Evolutionary conservation across 495 filamentous ascomycete species (phyloP).

Genomic region (Paragyromitra xinjiangensis): DNA sequence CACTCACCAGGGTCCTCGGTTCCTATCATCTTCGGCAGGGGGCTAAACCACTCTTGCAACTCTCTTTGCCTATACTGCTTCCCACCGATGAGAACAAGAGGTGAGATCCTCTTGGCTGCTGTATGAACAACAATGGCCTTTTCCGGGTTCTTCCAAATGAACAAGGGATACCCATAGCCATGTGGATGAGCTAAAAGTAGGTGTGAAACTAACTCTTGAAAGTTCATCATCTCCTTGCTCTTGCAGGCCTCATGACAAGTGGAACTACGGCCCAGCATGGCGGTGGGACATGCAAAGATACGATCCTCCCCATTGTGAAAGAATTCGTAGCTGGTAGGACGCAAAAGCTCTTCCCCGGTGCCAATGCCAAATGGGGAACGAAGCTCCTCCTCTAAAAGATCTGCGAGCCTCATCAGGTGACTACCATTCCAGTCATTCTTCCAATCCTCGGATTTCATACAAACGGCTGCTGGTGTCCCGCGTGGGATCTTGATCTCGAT

Average conservation of each 20-base stretch:
- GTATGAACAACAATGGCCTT: constrained; percentile 17
- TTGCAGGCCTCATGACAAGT: constrained; percentile 14
- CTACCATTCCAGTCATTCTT: constrained; percentile 14
- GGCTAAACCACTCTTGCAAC: constrained; percentile 30
- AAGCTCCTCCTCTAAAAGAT: constrained; percentile 33
- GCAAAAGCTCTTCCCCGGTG: neutral
- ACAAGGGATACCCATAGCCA: neutral
- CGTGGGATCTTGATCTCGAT: constrained; percentile 18
- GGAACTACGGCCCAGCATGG: neutral
- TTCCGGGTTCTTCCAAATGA: constrained; percentile 17
- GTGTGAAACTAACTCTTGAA: constrained; percentile 34
- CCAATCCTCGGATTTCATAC: constrained; percentile 18
- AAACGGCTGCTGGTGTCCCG: neutral
- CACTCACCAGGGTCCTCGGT: constrained; percentile 3
- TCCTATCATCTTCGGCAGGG: constrained; percentile 16
- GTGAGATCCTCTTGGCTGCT: neutral
- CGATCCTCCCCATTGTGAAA: constrained; percentile 28
- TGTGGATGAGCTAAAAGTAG: constrained; percentile 13
- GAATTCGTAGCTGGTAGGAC: constrained; percentile 34
- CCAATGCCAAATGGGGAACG: neutral
- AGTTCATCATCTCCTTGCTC: constrained; percentile 21
- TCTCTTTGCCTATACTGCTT: constrained; percentile 31
- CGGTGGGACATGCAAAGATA: constrained; percentile 29
- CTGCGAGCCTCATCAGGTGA: constrained; percentile 26
- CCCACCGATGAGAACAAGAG: constrained; percentile 14